Percentiles rank a stretch among this genome's conserved stretches.
phyloP scores from a whole-genome alignment of 2,329 filamentous ascomycete species.

The Microcyclosporella mali region DNA sequence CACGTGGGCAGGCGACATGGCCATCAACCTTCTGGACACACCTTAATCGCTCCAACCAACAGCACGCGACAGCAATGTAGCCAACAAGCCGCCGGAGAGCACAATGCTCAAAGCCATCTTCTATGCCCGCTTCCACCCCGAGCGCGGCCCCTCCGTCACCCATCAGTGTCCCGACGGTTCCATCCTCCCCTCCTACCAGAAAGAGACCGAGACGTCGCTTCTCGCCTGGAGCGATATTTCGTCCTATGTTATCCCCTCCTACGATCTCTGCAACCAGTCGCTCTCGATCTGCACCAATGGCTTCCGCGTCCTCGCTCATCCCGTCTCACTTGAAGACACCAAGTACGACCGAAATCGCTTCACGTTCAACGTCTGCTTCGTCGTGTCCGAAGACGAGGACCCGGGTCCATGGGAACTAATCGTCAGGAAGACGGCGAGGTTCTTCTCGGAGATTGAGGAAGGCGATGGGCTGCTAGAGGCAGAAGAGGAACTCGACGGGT shows the following conservation, averaged over 20 bases:
- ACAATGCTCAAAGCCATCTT: constrained; percentile 59
- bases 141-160: constrained; percentile 32
- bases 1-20: not conserved
- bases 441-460: constrained; percentile 86
- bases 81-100: no score
- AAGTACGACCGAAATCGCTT: constrained; percentile 80
- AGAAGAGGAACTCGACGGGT: constrained; percentile 39
- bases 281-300: constrained; percentile 70
- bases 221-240: constrained; percentile 68
- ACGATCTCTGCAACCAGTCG: constrained; percentile 90
- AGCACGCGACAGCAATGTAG: constrained; percentile 1
- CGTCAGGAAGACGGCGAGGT: constrained; percentile 74
- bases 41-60: not conserved
- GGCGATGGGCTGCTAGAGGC: constrained; percentile 76
- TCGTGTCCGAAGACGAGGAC: constrained; percentile 58
- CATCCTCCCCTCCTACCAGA: constrained; percentile 15
- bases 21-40: not conserved
- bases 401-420: constrained; percentile 69
- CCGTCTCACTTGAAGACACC: constrained; percentile 73
- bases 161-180: constrained; percentile 26
- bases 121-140: constrained; percentile 60
- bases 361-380: constrained; percentile 95
- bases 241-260: constrained; percentile 88
- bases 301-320: constrained; percentile 78
- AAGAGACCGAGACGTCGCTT: constrained; percentile 9